A percentile compares a stretch with the other conserved stretches of the same genome.
These are phyloP conservation scores for Halophytophthora batemanensis DNA, from an alignment of 352 stramenopile species.

Conservation along the genomic window DNA sequence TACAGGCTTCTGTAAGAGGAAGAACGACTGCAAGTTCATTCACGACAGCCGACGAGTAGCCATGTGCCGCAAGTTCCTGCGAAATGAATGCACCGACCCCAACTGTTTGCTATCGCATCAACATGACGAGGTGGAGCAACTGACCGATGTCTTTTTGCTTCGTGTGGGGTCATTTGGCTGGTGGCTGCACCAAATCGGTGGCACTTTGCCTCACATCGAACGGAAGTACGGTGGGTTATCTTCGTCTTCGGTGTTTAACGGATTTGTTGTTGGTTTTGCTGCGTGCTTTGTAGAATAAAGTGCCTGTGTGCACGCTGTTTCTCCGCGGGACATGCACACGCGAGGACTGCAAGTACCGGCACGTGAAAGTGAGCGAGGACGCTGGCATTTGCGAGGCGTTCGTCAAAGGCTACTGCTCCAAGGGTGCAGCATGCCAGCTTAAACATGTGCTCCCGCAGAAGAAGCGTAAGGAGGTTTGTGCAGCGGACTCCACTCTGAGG, in stretches of 20 bases:
- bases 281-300: constrained; percentile 60
- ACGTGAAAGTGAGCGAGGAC: constrained; percentile 75
- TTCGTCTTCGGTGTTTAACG: constrained; percentile 18
- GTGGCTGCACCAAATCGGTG: background rate
- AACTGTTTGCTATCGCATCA: constrained; percentile 67
- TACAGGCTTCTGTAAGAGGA: constrained; percentile 79
- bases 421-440: constrained; percentile 47
- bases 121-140: constrained; percentile 64
- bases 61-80: constrained; percentile 79
- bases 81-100: constrained; percentile 54
- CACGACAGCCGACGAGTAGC: constrained; percentile 79
- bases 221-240: constrained; percentile 11
- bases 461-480: constrained; percentile 14
- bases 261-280: constrained; percentile 12
- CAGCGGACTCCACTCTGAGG: background rate
- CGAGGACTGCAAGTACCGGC: constrained; percentile 73
- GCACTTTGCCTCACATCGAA: constrained; percentile 1
- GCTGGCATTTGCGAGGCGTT: constrained; percentile 68
- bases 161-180: constrained; percentile 10
- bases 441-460: constrained; percentile 61
- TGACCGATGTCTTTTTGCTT: constrained; percentile 9
- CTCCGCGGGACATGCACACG: constrained; percentile 68
- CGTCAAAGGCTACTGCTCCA: constrained; percentile 58
- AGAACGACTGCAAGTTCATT: constrained; percentile 77
- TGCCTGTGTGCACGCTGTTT: constrained; percentile 79